Conservation (phyloP, 768 basidiomycete species). For the Termitomyces sp. region DNA sequence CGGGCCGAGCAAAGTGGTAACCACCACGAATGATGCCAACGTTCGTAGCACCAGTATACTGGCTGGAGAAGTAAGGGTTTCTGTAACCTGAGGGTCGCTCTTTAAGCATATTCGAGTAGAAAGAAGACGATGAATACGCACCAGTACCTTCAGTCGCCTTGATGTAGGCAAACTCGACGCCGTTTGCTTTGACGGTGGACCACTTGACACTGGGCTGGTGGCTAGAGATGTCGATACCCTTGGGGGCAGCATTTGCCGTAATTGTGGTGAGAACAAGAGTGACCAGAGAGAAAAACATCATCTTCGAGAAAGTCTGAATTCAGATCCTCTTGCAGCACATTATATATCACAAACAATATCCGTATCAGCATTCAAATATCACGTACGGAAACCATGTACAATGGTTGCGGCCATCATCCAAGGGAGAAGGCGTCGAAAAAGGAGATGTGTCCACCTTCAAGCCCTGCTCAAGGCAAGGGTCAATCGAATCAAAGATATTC, state of each 20-base stretch:
- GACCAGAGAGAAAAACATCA: slow-evolving; percentile 15
- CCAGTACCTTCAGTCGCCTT: slow-evolving; percentile 52
- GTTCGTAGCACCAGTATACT: slow-evolving; percentile 54
- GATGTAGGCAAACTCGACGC: slow-evolving; percentile 54
- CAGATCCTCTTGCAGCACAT: not conserved
- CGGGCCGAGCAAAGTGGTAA: slow-evolving; percentile 41
- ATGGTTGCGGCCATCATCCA: not conserved
- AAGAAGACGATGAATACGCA: not conserved
- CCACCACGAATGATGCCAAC: slow-evolving; percentile 52
- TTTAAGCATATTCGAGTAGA: not conserved
- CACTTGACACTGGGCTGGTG: slow-evolving; percentile 48
- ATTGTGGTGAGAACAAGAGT: slow-evolving; percentile 11
- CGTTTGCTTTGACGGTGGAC: slow-evolving; percentile 44
- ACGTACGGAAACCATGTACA: not conserved
- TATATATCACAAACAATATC: slow-evolving; percentile 5
- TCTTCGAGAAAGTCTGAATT: slow-evolving; percentile 2
- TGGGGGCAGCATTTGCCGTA: slow-evolving; percentile 25
- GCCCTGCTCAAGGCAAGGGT: not conserved
- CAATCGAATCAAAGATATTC: not conserved
- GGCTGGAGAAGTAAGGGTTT: slow-evolving; percentile 37
- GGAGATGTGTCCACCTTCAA: not conserved
- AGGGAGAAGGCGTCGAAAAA: not conserved
- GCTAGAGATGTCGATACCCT: slow-evolving; percentile 53
- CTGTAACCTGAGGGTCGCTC: slow-evolving; percentile 27
- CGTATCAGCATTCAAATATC: not conserved